Percentiles rank a stretch among this genome's conserved stretches.
Conservation (phyloP, 208 protist genomes). For the Acanthamoeba healyi region DNA sequence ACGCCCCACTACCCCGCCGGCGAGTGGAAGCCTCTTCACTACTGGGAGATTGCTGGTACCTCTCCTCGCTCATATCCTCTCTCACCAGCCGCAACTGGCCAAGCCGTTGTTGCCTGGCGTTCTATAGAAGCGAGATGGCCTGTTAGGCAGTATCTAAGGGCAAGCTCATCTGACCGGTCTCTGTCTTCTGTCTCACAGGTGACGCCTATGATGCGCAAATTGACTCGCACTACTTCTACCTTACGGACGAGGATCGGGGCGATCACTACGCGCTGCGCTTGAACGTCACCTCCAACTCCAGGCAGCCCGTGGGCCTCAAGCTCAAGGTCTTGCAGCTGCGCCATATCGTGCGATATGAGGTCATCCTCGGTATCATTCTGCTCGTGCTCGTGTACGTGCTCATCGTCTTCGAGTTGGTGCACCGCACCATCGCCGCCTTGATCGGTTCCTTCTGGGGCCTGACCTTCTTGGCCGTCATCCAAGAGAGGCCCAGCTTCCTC, state of each 20-base stretch:
- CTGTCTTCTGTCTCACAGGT: background rate
- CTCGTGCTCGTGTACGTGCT: background rate
- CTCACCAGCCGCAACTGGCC: background rate
- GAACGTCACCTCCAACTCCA: slow-evolving; percentile 9
- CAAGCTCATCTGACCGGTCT: background rate
- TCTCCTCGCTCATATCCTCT: background rate
- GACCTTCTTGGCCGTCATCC: background rate
- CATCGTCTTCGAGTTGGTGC: slow-evolving; percentile 88
- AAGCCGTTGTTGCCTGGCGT: background rate
- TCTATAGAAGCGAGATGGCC: slow-evolving; percentile 49
- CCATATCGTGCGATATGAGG: background rate
- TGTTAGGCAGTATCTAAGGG: background rate
- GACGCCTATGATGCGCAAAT: slow-evolving; percentile 22
- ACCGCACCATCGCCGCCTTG: slow-evolving; percentile 86
- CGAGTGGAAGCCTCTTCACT: slow-evolving; percentile 10
- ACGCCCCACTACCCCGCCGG: background rate
- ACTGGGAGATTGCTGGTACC: background rate
- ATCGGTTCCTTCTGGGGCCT: slow-evolving; percentile 85
- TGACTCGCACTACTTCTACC: slow-evolving; percentile 1
- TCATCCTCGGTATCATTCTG: background rate
- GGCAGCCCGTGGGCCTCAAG: background rate
- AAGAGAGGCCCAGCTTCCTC: background rate
- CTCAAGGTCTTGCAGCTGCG: background rate
- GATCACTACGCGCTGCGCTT: background rate
- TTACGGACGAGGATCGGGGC: background rate